A percentile compares a stretch with the other conserved stretches of the same genome.
Evolutionary conservation across 768 basidiomycete genomes (phyloP).

Genomic region (Royoungia palumana): DNA sequence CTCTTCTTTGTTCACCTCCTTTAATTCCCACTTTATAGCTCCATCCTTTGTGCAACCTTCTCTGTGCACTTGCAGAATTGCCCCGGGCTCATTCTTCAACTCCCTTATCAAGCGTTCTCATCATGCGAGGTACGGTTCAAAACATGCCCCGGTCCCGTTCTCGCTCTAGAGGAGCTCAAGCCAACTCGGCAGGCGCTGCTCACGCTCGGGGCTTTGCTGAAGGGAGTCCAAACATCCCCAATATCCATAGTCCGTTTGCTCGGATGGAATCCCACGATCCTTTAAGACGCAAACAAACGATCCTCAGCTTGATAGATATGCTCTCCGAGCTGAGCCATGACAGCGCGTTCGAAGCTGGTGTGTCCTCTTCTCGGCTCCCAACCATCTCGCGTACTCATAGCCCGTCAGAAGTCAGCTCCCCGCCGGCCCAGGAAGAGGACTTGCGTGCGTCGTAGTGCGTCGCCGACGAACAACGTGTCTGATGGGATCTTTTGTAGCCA

Average conservation of each 20-base stretch:
- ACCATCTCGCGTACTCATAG: constrained; percentile 6
- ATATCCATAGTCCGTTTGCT: constrained; percentile 26
- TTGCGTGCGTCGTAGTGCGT: constrained; percentile 30
- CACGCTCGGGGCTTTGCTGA: constrained; percentile 29
- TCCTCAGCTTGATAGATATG: constrained; percentile 46
- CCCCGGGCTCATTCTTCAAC: constrained; percentile 20
- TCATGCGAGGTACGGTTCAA: constrained; percentile 33
- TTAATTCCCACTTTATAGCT: constrained; percentile 31
- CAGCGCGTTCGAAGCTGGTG: constrained; percentile 33
- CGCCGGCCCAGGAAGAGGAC: constrained; percentile 42
- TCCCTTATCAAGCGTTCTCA: constrained; percentile 24
- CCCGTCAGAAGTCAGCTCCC: constrained; percentile 26
- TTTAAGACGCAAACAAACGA: constrained; percentile 42
- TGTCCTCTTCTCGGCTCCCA: constrained; percentile 8
- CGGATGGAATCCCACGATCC: constrained; percentile 29
- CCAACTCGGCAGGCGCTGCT: constrained; percentile 21
- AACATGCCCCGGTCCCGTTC: constrained; percentile 25
- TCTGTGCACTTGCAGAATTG: constrained; percentile 20
- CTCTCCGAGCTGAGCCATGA: constrained; percentile 44
- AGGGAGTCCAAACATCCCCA: constrained; percentile 21
- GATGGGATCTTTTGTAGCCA: constrained; percentile 27
- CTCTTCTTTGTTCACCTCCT: constrained; percentile 24
- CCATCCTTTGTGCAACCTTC: constrained; percentile 14
- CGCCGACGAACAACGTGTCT: constrained; percentile 2
- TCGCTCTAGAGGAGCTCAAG: constrained; percentile 27